Evolutionary conservation across 192 early-diverging fungal genomes (phyloP), one percentile per base, ranked within the genome.

Genomic region (Coemansia sp.): DNA sequence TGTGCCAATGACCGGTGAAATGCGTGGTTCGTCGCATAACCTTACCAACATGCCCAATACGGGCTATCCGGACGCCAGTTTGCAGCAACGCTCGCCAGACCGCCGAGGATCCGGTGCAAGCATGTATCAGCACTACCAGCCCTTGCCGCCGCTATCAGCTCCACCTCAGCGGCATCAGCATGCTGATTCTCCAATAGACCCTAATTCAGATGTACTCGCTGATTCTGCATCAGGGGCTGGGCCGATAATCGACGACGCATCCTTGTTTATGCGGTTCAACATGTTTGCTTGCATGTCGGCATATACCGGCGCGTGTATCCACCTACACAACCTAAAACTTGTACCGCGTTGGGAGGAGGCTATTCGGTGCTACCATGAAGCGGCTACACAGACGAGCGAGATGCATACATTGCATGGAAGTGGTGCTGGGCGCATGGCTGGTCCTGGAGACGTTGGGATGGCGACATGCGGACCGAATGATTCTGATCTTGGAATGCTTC

Each of bases 241-340:
- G n/a, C 66, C 57, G 48, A 67, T 66, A n/a, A 53, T 73, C 16
- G 76, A 70, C 51, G 71, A 70, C 41, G 67, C 76, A 8, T 62
- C 76, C 26, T 60, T 79, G 27, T 69, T 69, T 24, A 73, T 73
- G 71, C 76, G 71, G 6, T 69, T 73, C 55, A 73, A 64, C 41
- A 64, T 73, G 67, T 66, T 73, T 41, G 65, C 71, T 13, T 69
- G 67, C 57, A 41, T 66, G 10, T 71, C 76, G 10, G 64, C 51
- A 7, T 49, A 49, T 19, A 49, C 49, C 10, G 76, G 71, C 14
- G 76, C 76, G 3, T 69, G 53, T 22, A 61, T 79, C 49, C 76
- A 79, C 45, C 41, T 79, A 50, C 64, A 69, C 56, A 79, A 79
- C 29, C 37, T 73, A 23, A 64, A 47, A 52, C 59, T 78, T 41